Conservation (phyloP, 345 rosid genomes). For the Anastatica hierochuntica region DNA sequence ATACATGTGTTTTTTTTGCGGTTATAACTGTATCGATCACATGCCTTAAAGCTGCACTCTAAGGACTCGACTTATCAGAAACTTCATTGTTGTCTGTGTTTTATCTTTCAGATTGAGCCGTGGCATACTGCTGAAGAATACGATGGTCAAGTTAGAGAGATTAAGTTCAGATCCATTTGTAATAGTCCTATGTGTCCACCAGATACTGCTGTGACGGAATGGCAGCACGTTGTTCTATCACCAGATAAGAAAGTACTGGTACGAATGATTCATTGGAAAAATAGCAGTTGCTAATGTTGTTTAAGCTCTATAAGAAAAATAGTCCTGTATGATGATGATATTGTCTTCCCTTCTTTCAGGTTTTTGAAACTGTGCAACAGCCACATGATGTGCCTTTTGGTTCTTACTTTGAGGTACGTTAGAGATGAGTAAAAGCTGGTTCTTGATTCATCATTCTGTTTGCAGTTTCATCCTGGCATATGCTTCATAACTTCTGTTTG, state of each 20-base stretch:
- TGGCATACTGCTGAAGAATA: conserved; percentile 93
- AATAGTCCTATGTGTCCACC: conserved; percentile 98
- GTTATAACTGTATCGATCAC: too few species aligned
- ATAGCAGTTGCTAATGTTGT: not conserved
- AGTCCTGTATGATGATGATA: not conserved
- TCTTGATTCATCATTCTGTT: not conserved
- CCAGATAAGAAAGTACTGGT: conserved; percentile 75
- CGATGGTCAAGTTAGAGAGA: conserved; percentile 96
- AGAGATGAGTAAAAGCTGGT: not conserved
- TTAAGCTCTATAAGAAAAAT: not conserved
- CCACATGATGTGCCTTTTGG: conserved; percentile 98
- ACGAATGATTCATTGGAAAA: not conserved
- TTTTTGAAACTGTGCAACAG: conserved; percentile 92
- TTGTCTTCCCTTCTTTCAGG: conserved; percentile 34
- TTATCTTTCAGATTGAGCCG: conserved; percentile 72
- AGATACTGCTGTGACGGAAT: conserved; percentile 94
- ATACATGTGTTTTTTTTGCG: too few species aligned
- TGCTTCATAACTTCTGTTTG: conserved; percentile 6
- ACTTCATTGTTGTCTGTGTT: conserved; percentile 7
- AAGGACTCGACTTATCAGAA: too few species aligned
- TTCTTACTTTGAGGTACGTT: conserved; percentile 75
- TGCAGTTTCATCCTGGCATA: not conserved
- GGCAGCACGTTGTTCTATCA: conserved; percentile 74
- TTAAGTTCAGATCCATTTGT: conserved; percentile 71
- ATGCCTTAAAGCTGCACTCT: too few species aligned